These are phyloP conservation scores for Cystobasidium onofrii DNA, from an alignment of 768 basidiomycete species.

Conservation along the genomic window DNA sequence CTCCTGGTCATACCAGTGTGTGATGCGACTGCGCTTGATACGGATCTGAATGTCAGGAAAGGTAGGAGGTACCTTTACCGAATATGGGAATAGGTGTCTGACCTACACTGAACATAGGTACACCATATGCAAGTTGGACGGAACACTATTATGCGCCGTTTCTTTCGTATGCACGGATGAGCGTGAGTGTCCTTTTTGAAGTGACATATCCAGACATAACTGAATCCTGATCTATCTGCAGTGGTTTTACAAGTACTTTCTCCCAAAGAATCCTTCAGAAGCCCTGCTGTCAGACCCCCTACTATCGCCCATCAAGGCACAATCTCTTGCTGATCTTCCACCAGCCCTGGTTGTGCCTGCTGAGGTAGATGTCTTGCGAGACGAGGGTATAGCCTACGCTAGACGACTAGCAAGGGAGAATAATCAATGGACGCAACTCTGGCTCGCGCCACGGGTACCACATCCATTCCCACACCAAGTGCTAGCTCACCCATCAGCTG, in stretches of 20 bases:
- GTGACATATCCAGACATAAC: not conserved
- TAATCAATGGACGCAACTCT: constrained; percentile 11
- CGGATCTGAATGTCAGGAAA: not conserved
- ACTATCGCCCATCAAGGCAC: constrained; percentile 20
- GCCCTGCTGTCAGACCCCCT: constrained; percentile 5
- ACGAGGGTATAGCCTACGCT: constrained; percentile 33
- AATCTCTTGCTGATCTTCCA: constrained; percentile 25
- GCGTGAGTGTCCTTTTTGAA: not conserved
- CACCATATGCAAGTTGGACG: constrained; percentile 16
- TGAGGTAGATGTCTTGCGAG: constrained; percentile 31
- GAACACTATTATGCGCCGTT: constrained; percentile 30
- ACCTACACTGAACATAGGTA: not conserved
- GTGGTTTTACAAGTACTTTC: constrained; percentile 32
- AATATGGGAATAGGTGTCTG: not conserved
- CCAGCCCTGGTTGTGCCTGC: constrained; percentile 30
- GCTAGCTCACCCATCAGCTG: constrained; percentile 19
- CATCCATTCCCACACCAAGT: constrained; percentile 33
- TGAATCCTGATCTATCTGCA: not conserved
- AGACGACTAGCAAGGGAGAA: not conserved
- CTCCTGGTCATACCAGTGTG: constrained; percentile 32
- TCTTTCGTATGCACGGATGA: constrained; percentile 27
- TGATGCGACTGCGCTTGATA: constrained; percentile 31
- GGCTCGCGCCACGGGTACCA: constrained; percentile 23
- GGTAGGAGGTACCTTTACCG: not conserved
- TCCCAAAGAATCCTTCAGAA: constrained; percentile 4